A percentile compares a stretch with the other conserved stretches of the same genome.
Evolutionary conservation across 345 rosid species (phyloP).

Genomic region (Lumnitzera racemosa): DNA sequence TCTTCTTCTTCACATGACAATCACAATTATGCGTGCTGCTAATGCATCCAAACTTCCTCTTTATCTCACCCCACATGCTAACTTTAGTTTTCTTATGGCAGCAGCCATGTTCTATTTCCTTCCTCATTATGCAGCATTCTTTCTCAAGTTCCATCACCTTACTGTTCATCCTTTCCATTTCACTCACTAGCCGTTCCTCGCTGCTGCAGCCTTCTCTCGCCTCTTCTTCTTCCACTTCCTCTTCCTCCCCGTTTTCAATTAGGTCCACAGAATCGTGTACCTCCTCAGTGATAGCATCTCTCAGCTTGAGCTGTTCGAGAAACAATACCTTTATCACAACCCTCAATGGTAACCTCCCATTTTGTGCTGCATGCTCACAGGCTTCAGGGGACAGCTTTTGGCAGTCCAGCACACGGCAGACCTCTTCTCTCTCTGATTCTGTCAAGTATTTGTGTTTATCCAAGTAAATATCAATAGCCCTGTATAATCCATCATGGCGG

Average conservation of each 20-base stretch:
- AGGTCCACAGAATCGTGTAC: constrained; percentile 15
- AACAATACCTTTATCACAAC: constrained; percentile 45
- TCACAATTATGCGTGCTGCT: constrained; percentile 33
- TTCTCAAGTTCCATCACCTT: constrained; percentile 52
- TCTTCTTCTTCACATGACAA: constrained; percentile 54
- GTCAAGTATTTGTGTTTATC: constrained; percentile 54
- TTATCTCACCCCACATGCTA: constrained; percentile 68
- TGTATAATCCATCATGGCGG: constrained; percentile 56
- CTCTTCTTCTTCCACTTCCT: constrained; percentile 19
- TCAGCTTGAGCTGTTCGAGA: constrained; percentile 51
- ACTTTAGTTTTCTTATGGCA: constrained; percentile 27
- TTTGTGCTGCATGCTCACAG: constrained; percentile 48
- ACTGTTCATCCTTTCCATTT: constrained; percentile 54
- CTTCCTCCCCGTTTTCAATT: constrained; percentile 1
- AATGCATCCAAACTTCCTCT: constrained; percentile 83
- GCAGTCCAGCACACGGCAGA: constrained; percentile 56
- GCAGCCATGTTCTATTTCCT: constrained; percentile 35
- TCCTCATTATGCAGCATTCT: constrained; percentile 38
- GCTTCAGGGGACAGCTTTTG: constrained; percentile 60
- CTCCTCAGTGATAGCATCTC: constrained; percentile 36
- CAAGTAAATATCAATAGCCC: constrained; percentile 61
- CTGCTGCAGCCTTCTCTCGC: constrained; percentile 11
- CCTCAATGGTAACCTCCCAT: constrained; percentile 61
- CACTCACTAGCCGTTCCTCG: constrained; percentile 32
- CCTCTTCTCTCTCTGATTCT: constrained; percentile 56